phyloP scores from a whole-genome alignment of 225 moss, liverwort and hornwort species.

The Thuidium tamariscinum region DNA sequence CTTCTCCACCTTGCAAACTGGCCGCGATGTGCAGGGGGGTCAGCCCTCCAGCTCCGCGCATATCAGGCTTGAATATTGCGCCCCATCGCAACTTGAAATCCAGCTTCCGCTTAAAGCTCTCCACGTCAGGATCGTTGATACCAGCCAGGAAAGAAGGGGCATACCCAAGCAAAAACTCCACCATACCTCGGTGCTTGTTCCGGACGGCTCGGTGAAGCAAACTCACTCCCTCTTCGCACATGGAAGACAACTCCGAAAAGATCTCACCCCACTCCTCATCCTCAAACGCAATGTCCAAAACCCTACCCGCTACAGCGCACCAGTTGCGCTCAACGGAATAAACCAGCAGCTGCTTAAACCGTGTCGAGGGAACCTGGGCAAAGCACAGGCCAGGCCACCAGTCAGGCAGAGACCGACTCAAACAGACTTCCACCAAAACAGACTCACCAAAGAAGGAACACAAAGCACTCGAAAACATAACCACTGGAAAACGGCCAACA shows the following conservation, averaged over 20 bases:
- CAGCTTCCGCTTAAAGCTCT: conserved; percentile 8
- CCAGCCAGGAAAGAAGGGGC: conserved; percentile 32
- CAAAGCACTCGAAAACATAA: not conserved
- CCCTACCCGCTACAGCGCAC: conserved; percentile 63
- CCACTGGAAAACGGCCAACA: not conserved
- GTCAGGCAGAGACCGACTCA: not conserved
- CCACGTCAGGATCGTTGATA: not conserved
- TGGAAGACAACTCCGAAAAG: conserved; percentile 25
- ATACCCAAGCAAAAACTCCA: conserved; percentile 53
- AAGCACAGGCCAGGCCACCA: not conserved
- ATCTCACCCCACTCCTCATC: conserved; percentile 17
- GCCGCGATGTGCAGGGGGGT: conserved; percentile 90
- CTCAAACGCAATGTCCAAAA: conserved; percentile 65
- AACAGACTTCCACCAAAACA: not conserved
- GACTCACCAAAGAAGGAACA: not conserved
- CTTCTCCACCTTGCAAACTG: conserved; percentile 55
- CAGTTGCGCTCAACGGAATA: conserved; percentile 73
- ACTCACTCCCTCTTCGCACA: conserved; percentile 41
- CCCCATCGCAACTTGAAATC: conserved; percentile 25
- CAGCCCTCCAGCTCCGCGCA: conserved; percentile 57
- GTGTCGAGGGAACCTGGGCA: conserved; percentile 4
- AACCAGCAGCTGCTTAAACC: conserved; percentile 41
- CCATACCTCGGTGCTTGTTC: conserved; percentile 60
- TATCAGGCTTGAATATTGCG: conserved; percentile 62
- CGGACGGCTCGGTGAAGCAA: conserved; percentile 77